These are phyloP conservation scores for Glycine tomentella DNA, from an alignment of 306 rosid species.

Conservation along the genomic window DNA sequence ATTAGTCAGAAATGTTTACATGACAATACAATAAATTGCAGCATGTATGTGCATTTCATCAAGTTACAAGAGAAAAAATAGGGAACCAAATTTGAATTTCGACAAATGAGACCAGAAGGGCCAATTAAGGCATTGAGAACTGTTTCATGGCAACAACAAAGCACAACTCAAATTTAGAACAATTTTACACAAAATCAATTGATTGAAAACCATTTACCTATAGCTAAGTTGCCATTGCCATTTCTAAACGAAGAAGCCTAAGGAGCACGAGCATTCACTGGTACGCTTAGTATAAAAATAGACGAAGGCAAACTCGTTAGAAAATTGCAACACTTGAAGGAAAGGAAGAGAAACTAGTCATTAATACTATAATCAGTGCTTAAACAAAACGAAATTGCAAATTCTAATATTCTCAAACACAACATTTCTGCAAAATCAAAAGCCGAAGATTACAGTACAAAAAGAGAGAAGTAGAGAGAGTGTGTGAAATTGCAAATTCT, in stretches of 20 bases:
- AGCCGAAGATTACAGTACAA: not conserved
- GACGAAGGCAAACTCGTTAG: not conserved
- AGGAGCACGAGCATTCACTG: not conserved
- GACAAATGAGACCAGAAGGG: not conserved
- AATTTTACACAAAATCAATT: not conserved
- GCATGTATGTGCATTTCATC: no score
- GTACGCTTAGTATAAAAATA: not conserved
- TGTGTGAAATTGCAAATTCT: slow-evolving; percentile 7
- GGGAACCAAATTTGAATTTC: not conserved
- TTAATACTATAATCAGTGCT: slow-evolving; percentile 38
- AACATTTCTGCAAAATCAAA: slow-evolving; percentile 3
- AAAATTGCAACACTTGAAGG: not conserved
- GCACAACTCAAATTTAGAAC: not conserved
- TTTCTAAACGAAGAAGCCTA: not conserved
- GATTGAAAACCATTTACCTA: not conserved
- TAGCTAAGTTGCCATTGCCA: not conserved
- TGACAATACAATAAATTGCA: no score
- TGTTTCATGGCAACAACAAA: not conserved
- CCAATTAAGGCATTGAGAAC: not conserved
- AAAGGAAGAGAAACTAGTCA: not conserved
- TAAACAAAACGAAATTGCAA: not conserved
- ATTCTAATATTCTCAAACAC: not conserved
- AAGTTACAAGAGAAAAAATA: not conserved
- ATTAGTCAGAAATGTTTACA: no score
- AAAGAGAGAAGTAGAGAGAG: not conserved